Evolutionary conservation across 202 grass and related monocot genomes (phyloP), one percentile per base, ranked within the genome.

Genomic region (Zizania palustris): DNA sequence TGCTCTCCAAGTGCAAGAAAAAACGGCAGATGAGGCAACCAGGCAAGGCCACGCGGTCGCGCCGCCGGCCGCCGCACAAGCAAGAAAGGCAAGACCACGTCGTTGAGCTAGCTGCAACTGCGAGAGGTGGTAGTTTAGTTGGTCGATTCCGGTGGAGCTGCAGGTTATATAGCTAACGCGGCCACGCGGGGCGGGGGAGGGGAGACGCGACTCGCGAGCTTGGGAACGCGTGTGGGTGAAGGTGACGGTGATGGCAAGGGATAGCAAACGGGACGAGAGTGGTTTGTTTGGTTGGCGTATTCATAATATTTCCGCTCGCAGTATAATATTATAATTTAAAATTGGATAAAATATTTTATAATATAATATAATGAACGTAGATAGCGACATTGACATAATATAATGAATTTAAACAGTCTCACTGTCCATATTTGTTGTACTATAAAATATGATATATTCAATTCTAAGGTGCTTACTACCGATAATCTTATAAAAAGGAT

Each of bases 151-250:
- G 69, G 75, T 37, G 63, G 73, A 33, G 69, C 4, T 34, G 75
- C 48, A 11, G 70, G 5, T 75, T 88, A 71, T 84, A 88, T 80
- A 75, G 70, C 46, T 20, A 0, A 71, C 7, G 6, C 21, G 12
- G n/a, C n/a, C n/a, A 8, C 18, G 41, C 2, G 67, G 5, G 42
- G n/a, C 3, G 67, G 9, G 42, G 0, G 73, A 11, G 13, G 0
- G 55, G 18, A 13, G 56, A 22, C 20, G 57, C 9, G n/a, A n/a
- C n/a, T n/a, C n/a, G n/a, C n/a, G n/a, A 12, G 55, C 61, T 72
- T 67, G 75, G 69, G 40, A 83, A 70, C 85, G 80, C 80, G 74
- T 87, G 69, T 39, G 60, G 80, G 46, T 37, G 74, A 79, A 79
- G 80, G 69, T 15, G 85, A 74, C 54, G 85, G 74, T 22, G 68